Evolutionary conservation across 176 grass and related monocot genomes (phyloP), one percentile per base, ranked within the genome.

Genomic region (Aegilops speltoides): DNA sequence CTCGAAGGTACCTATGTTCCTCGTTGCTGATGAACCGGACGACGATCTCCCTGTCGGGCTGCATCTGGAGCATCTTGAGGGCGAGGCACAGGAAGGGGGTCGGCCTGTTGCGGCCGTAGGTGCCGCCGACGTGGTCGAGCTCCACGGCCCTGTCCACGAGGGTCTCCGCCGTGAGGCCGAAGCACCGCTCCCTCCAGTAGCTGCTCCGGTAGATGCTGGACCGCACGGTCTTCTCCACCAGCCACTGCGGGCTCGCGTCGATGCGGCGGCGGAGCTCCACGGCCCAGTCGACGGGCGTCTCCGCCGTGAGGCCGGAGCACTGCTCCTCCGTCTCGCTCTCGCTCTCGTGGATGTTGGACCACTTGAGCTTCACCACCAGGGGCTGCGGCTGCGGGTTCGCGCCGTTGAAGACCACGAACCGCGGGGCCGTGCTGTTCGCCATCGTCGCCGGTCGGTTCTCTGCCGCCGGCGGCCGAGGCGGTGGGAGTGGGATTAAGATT

Each of bases 41-140:
- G 34, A 98, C 90, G 60, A 93, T 96, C 43, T 98, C 97, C 85
- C 96, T 98, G 50, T 96, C 92, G 4, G 92, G 97, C 77, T 98
- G 97, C 90, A 98, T 98, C 92, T 98, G 94, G 41, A 98, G 97
- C 97, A 98, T 98, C 94, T 98, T 98, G 80, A 98, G 83, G 9
- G 95, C 29, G 69, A 98, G 93, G 70, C 97, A 96, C 22, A 95
- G 76, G 83, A 98, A 95, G 17, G 88, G 87, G 40, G 95, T 91
- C 64, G 96, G 96, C 69, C 59, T 92, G 62, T 43, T 95, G 45
- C 91, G 93, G 3, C 91, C 96, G 74, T 81, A 85, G 52, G 93
- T 98, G 1, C 96, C 93, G 23, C 96, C 91, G 22, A 88, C 83
- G 68, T 95, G 96, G 66, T 98, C 97, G 32, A 98, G 94, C 86